These are phyloP conservation scores for Cladosporium sp. DNA, from an alignment of 2,329 filamentous ascomycete species.

Conservation along the genomic window DNA sequence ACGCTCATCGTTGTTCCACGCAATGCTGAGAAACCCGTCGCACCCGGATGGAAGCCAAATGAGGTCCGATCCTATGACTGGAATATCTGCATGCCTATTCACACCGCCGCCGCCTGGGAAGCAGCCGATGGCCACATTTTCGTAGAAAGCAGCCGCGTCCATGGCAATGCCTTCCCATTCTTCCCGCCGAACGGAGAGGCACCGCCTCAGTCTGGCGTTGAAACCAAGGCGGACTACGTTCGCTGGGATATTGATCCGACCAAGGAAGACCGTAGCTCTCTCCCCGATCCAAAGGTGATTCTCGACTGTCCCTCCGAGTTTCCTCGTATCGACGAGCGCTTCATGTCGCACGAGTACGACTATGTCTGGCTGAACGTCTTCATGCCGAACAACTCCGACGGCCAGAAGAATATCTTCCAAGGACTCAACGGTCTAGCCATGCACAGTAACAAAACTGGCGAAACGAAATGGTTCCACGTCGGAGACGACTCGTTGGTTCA, in stretches of 20 bases:
- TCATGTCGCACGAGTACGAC: constrained; percentile 42
- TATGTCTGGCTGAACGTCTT: constrained; percentile 45
- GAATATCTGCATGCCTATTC: constrained; percentile 41
- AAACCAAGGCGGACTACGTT: constrained; percentile 45
- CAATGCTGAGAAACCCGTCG: constrained; percentile 21
- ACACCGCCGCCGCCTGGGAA: constrained; percentile 47
- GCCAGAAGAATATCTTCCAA: constrained; percentile 35
- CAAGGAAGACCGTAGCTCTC: constrained; percentile 27
- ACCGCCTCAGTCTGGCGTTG: constrained; percentile 28
- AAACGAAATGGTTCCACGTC: constrained; percentile 38
- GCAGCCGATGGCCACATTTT: constrained; percentile 39
- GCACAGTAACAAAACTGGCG: constrained; percentile 26
- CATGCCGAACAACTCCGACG: constrained; percentile 35
- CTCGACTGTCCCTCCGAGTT: constrained; percentile 47
- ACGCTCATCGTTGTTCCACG: constrained; percentile 32
- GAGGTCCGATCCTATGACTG: constrained; percentile 24
- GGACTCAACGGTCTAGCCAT: constrained; percentile 26
- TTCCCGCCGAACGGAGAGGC: constrained; percentile 41
- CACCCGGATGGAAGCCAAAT: constrained; percentile 22
- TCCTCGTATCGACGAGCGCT: constrained; percentile 48
- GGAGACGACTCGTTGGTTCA: constrained; percentile 49
- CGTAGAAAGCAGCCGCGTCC: constrained; percentile 42
- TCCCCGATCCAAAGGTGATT: constrained; percentile 34
- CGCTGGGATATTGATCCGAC: constrained; percentile 45
- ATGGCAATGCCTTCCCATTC: constrained; percentile 47